Base-by-base conservation (phyloP, 1,139 yeast species). In the Lodderomyces metapsilosis region DNA sequence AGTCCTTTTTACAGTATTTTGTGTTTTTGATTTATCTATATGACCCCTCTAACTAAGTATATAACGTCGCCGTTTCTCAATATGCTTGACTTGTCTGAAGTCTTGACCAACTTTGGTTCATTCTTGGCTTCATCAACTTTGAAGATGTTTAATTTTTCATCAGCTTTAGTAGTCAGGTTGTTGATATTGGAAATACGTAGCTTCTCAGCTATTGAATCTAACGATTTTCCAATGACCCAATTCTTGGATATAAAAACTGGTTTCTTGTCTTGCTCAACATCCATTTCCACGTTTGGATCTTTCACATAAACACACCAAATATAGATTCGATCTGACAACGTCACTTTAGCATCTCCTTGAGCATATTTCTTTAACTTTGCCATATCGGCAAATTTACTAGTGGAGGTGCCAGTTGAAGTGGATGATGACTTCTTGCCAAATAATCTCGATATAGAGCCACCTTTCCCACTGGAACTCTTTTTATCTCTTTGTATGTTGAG, bases 151-250 rank as follows among this genome's bases (percentile, higher is more conserved):
- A 78, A 59, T 43, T 71, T 59, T 40, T 72, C 70, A n/a, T 59
- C 54, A 2, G 62, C 52, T 22, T 74, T 74, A 21, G 61, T 68
- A 1, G 76, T 72, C 41, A 63, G 58, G 53, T 81, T 82, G 54
- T 84, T 84, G 39, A 64, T 58, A 58, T 86, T 86, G 34, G 68
- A 66, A 16, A 86, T 72, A 39, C 68, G 71, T 43, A 84, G 59
- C 27, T 64, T 57, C 24, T 71, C 75, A 4, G 91, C 80, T 10
- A 85, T 72, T 32, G 75, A 73, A 58, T 91, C 98, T 37, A 88
- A 62, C 2, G 84, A 83, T 48, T 87, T 71, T 0, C 98, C 98
- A 6, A 87, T 72, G 0, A 88, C 83, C 88, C 92, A 84, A 24
- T 72, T 66, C 49, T 77, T 76, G 30, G 79, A 78, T 12, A 84